Evolutionary conservation across 2,329 filamentous ascomycete species (phyloP).

Genomic region (Fusarium begoniae): DNA sequence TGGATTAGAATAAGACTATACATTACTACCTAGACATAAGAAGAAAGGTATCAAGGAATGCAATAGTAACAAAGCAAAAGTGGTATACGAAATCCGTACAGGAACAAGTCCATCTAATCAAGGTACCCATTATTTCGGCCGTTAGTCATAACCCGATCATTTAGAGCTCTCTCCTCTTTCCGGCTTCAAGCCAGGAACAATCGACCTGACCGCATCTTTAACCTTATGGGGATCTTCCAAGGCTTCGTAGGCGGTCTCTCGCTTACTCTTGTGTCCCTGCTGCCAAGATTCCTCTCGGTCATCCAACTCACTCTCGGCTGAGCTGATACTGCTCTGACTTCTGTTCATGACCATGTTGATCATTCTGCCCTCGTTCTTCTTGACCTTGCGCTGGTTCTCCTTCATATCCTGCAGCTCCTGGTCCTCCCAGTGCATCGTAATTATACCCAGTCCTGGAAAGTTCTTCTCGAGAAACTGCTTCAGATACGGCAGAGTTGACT

Average conservation of each 20-base stretch:
- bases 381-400: conserved; percentile 75
- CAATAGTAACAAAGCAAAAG: conserved; percentile 8
- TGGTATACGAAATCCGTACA: conserved; percentile 22
- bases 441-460: conserved; percentile 79
- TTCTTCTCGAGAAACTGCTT: conserved; percentile 75
- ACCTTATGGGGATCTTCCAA: conserved; percentile 60
- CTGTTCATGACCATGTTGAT: conserved; percentile 67
- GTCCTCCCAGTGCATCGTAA: conserved; percentile 81
- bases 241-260: conserved; percentile 60
- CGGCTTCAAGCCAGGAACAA: conserved; percentile 39
- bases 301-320: conserved; percentile 62
- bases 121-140: conserved; percentile 13
- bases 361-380: conserved; percentile 69
- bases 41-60: conserved; percentile 15
- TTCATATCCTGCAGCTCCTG: conserved; percentile 80
- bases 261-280: conserved; percentile 58
- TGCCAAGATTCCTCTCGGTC: conserved; percentile 54
- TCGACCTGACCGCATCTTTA: conserved; percentile 48
- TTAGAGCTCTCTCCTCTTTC: conserved; percentile 33
- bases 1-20: conserved; percentile 19
- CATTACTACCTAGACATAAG: conserved; percentile 1
- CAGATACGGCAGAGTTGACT: conserved; percentile 75
- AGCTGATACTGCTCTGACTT: conserved; percentile 63
- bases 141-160: conserved; percentile 28
- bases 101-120: conserved; percentile 24